phyloP scores from a whole-genome alignment of 148 eudicot species.

The Spergularia marina region DNA sequence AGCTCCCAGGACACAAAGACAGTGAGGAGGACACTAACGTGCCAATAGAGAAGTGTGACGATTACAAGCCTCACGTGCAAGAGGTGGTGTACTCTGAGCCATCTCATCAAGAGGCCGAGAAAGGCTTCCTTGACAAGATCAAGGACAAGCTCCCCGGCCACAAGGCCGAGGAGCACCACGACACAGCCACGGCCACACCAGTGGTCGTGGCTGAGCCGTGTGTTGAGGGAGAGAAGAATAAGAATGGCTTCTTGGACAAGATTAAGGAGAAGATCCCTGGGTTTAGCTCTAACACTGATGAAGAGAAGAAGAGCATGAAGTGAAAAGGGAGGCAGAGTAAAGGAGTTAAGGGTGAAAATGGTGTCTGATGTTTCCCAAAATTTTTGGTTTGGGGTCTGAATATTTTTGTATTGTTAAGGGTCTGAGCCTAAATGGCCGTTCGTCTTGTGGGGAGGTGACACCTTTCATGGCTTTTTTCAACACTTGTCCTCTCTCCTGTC shows the following conservation, averaged over 20 bases:
- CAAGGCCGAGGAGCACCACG: conserved; percentile 24
- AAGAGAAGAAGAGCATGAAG: conserved; percentile 35
- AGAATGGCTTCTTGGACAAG: conserved; percentile 61
- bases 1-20: conserved; percentile 26
- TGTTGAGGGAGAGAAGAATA: conserved; percentile 36
- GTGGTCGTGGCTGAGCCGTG: neutral
- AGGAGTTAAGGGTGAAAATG: too few relatives aligned
- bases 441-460: too few relatives aligned
- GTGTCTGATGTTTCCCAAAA: too few relatives aligned
- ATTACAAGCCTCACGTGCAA: conserved; percentile 21
- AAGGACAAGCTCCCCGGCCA: conserved; percentile 58
- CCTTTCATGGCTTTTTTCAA: too few relatives aligned
- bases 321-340: conserved; percentile 4
- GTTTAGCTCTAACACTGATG: conserved; percentile 37
- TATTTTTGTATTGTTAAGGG: too few relatives aligned
- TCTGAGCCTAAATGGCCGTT: too few relatives aligned
- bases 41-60: conserved; percentile 25
- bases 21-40: conserved; percentile 28
- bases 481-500: too few relatives aligned
- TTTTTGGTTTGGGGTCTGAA: too few relatives aligned
- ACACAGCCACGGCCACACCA: neutral
- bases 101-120: conserved; percentile 24
- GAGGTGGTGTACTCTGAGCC: conserved; percentile 28
- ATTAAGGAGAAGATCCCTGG: conserved; percentile 68
- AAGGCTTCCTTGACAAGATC: conserved; percentile 51